A percentile compares a stretch with the other conserved stretches of the same genome.
Evolutionary conservation across 1,284 basidiomycete genomes (phyloP).

Genomic region (Moesziomyces sp.): DNA sequence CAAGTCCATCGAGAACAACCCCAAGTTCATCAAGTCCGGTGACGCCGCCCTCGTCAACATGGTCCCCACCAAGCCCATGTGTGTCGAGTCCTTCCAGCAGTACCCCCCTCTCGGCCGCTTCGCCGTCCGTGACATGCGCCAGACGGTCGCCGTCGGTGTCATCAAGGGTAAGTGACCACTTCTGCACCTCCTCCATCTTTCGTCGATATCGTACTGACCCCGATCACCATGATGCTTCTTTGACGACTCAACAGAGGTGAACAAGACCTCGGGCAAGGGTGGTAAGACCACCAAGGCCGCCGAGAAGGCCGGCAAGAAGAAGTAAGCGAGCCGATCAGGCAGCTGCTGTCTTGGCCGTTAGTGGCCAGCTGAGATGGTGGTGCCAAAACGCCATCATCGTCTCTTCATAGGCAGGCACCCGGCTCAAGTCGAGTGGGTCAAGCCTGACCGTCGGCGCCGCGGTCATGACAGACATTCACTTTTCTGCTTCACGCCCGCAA

Average conservation of each 20-base stretch:
- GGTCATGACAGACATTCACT: no score
- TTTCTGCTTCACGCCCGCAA: no score
- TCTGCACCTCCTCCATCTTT: no score
- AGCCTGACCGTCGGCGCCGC: no score
- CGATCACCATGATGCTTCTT: no score
- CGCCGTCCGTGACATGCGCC: slow-evolving; percentile 73
- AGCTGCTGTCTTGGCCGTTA: no score
- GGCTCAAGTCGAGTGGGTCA: no score
- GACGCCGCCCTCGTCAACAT: slow-evolving; percentile 94
- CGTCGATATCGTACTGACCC: no score
- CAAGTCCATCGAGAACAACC: slow-evolving; percentile 85
- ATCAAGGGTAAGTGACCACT: slow-evolving; percentile 74
- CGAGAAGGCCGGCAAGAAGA: slow-evolving; percentile 79
- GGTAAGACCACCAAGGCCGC: slow-evolving; percentile 88
- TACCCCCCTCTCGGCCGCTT: slow-evolving; percentile 99
- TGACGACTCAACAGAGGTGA: slow-evolving; percentile 10
- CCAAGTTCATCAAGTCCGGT: slow-evolving; percentile 83
- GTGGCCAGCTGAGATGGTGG: not conserved
- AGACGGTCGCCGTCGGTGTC: slow-evolving; percentile 82
- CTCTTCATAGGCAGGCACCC: not conserved
- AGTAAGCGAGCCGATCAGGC: slow-evolving; percentile 38
- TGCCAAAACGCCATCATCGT: not conserved
- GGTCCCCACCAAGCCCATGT: slow-evolving; percentile 95
- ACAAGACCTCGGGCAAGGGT: slow-evolving; percentile 48
- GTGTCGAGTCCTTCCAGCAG: slow-evolving; percentile 95